Conservation (phyloP, 108 stramenopile genomes). For the Conticribra guillardii region DNA sequence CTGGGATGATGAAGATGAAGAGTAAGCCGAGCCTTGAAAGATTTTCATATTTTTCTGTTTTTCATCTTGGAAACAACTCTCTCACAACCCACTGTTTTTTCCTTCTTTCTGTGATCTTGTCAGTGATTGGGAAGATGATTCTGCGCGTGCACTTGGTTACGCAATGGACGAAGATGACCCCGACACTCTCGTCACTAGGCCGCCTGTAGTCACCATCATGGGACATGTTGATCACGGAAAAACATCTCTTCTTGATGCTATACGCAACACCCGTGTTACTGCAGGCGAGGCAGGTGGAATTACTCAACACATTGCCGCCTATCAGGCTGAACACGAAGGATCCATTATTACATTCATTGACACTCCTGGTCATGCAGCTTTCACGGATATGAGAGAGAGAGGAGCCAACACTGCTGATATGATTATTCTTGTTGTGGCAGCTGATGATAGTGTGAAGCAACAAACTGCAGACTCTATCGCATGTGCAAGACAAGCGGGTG, state of each 20-base stretch:
- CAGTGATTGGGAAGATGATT: slow-evolving; percentile 54
- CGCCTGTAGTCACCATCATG: slow-evolving; percentile 99
- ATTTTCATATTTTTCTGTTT: slow-evolving; percentile 6
- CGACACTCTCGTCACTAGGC: slow-evolving; percentile 69
- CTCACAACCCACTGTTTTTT: slow-evolving; percentile 2
- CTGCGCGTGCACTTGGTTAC: slow-evolving; percentile 69
- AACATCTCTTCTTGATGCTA: slow-evolving; percentile 96
- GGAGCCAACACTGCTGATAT: slow-evolving; percentile 99
- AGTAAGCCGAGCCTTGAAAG: slow-evolving; percentile 18
- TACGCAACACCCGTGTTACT: slow-evolving; percentile 91
- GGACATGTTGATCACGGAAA: slow-evolving; percentile 99
- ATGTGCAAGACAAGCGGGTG: slow-evolving; percentile 90
- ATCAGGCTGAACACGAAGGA: slow-evolving; percentile 84
- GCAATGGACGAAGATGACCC: slow-evolving; percentile 79
- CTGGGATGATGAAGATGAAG: slow-evolving; percentile 64
- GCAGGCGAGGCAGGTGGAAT: slow-evolving; percentile 98
- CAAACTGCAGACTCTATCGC: slow-evolving; percentile 98
- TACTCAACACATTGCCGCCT: slow-evolving; percentile 97
- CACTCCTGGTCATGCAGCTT: slow-evolving; percentile 99
- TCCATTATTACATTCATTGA: slow-evolving; percentile 95
- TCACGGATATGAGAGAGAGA: slow-evolving; percentile 95
- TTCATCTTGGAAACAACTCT: neutral
- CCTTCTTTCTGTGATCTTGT: neutral
- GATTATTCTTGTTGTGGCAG: slow-evolving; percentile 98
- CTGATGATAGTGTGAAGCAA: slow-evolving; percentile 97